phyloP scores from a whole-genome alignment of 2,329 filamentous ascomycete genomes.

The Alternaria burnsii region DNA sequence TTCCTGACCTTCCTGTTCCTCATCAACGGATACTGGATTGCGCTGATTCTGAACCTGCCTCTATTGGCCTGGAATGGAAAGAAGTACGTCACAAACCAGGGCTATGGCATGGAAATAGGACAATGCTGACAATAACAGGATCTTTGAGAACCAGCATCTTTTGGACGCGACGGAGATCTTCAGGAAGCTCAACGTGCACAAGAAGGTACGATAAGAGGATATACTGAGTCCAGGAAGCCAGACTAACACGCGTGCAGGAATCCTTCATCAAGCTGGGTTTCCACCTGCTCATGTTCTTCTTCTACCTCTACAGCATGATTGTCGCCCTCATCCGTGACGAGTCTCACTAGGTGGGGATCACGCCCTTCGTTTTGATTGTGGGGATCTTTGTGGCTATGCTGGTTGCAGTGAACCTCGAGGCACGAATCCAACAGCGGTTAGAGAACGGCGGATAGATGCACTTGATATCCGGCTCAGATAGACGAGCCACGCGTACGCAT shows the following conservation, averaged over 20 bases:
- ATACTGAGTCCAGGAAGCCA: background rate
- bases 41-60: conserved; percentile 89
- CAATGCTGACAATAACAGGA: conserved; percentile 66
- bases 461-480: conserved; percentile 26
- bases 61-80: conserved; percentile 94
- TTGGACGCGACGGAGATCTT: conserved; percentile 99
- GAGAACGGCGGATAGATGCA: conserved; percentile 1
- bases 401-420: conserved; percentile 4
- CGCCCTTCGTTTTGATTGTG: conserved; percentile 7
- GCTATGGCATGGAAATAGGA: background rate
- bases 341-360: conserved; percentile 67
- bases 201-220: conserved; percentile 73
- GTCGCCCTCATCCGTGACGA: conserved; percentile 97
- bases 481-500: conserved; percentile 21
- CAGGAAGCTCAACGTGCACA: conserved; percentile 97
- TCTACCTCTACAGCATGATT: conserved; percentile 99
- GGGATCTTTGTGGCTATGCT: conserved; percentile 6
- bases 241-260: conserved; percentile 67
- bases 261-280: conserved; percentile 99
- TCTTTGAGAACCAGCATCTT: conserved; percentile 95
- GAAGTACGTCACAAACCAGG: conserved; percentile 74
- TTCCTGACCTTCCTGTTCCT: conserved; percentile 96
- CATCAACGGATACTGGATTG: conserved; percentile 98
- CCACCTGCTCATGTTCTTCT: conserved; percentile 99
- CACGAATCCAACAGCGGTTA: background rate